These are phyloP conservation scores for Zelopaecilomyces penicillatus DNA, from an alignment of 2,329 filamentous ascomycete species.

Conservation along the genomic window DNA sequence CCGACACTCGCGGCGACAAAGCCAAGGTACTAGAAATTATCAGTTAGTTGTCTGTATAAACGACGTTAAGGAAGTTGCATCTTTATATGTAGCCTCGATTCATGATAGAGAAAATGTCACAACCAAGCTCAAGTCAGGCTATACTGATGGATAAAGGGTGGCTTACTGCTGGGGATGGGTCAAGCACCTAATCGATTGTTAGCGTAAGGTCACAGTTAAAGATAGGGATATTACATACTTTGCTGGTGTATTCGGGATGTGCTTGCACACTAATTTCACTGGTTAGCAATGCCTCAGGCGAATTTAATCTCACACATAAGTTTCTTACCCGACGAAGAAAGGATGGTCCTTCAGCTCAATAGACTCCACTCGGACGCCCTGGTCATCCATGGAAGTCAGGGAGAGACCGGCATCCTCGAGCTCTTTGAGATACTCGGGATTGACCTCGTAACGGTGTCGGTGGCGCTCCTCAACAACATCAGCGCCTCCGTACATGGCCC, in stretches of 20 bases:
- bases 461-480: slow-evolving; percentile 62
- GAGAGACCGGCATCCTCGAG: slow-evolving; percentile 61
- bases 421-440: slow-evolving; percentile 64
- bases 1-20: slow-evolving; percentile 74
- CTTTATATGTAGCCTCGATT: not conserved
- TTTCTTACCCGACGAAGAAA: slow-evolving; percentile 54
- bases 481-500: slow-evolving; percentile 60
- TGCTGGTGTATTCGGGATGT: slow-evolving; percentile 77
- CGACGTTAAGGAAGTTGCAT: not conserved
- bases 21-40: slow-evolving; percentile 59
- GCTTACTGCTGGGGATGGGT: slow-evolving; percentile 9
- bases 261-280: slow-evolving; percentile 58
- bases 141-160: not conserved
- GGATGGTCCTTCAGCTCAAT: slow-evolving; percentile 76
- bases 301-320: not conserved
- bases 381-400: slow-evolving; percentile 74
- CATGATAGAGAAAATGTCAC: not conserved
- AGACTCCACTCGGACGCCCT: slow-evolving; percentile 72
- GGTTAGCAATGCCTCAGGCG: not conserved
- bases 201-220: slow-evolving; percentile 34
- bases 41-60: not conserved
- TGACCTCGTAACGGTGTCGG: slow-evolving; percentile 85
- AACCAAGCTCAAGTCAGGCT: too few relatives aligned
- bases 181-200: slow-evolving; percentile 5
- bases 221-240: slow-evolving; percentile 48